A percentile compares a stretch with the other conserved stretches of the same genome.
These are phyloP conservation scores for Allium cepa DNA, from an alignment of 106 monocot genomes.

Conservation along the genomic window DNA sequence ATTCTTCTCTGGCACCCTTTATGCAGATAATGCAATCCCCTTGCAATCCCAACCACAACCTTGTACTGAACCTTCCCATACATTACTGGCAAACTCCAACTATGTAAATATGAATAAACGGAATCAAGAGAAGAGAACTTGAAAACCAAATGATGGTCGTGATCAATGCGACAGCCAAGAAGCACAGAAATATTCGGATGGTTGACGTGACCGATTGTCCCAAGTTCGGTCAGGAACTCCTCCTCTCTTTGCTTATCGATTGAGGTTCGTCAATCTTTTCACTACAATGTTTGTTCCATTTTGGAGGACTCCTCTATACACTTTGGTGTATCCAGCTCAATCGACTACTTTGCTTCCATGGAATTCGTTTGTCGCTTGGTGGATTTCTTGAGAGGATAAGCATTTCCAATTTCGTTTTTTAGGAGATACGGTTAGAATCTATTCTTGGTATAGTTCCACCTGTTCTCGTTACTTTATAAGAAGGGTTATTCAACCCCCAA, in stretches of 20 bases:
- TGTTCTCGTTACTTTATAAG: too few species aligned
- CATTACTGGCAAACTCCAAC: slow-evolving; percentile 30
- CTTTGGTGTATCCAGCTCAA: slow-evolving; percentile 58
- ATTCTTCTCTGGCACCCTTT: slow-evolving; percentile 62
- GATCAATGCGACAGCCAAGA: slow-evolving; percentile 60
- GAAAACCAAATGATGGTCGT: slow-evolving; percentile 47
- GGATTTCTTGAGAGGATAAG: slow-evolving; percentile 47
- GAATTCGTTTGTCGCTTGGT: slow-evolving; percentile 42
- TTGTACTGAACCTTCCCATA: slow-evolving; percentile 34
- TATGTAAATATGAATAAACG: slow-evolving; percentile 48
- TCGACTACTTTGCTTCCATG: slow-evolving; percentile 75
- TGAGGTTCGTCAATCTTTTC: slow-evolving; percentile 37
- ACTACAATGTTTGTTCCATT: slow-evolving; percentile 45
- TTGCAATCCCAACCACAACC: slow-evolving; percentile 36
- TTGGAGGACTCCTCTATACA: slow-evolving; percentile 48
- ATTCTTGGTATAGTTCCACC: too few species aligned
- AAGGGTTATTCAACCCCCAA: too few species aligned
- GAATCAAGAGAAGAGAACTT: slow-evolving; percentile 58
- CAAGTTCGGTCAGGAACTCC: slow-evolving; percentile 63
- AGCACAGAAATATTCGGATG: slow-evolving; percentile 55
- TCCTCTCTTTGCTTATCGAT: slow-evolving; percentile 52
- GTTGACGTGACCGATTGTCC: slow-evolving; percentile 46
- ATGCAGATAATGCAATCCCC: slow-evolving; percentile 55
- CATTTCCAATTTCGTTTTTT: slow-evolving; percentile 11
- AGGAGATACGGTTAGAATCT: too few species aligned